Evolutionary conservation across 2,329 filamentous ascomycete species (phyloP).

Genomic region (Xylariaceae sp.): DNA sequence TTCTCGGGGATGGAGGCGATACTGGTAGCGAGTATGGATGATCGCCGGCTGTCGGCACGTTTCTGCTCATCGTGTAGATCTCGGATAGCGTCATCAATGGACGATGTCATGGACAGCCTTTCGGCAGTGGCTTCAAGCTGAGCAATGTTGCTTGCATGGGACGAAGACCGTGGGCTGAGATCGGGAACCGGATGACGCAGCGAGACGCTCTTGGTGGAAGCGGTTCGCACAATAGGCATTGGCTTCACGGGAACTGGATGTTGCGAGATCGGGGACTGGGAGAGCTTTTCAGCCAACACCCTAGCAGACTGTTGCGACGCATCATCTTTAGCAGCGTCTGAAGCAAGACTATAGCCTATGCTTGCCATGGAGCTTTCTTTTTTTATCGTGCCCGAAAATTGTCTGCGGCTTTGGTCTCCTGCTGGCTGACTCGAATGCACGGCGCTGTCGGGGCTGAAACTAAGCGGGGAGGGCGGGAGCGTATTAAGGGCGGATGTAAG

Average conservation of each 20-base stretch:
- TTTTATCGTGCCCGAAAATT: conserved; percentile 9
- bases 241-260: conserved; percentile 29
- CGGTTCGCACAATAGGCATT: conserved; percentile 44
- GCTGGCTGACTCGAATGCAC: conserved; percentile 12
- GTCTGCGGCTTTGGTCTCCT: not conserved
- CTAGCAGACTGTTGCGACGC: conserved; percentile 3
- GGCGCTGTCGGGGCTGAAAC: conserved; percentile 14
- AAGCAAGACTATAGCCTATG: conserved; percentile 10
- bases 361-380: conserved; percentile 19
- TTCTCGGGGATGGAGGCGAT: conserved; percentile 34
- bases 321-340: conserved; percentile 9
- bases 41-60: conserved; percentile 61
- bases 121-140: conserved; percentile 72
- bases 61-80: conserved; percentile 67
- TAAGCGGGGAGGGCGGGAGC: conserved; percentile 21
- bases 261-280: conserved; percentile 12
- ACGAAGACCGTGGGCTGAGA: conserved; percentile 55
- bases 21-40: conserved; percentile 53
- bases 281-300: conserved; percentile 14
- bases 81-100: conserved; percentile 72
- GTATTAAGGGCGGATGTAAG: conserved; percentile 28
- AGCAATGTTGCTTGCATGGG: conserved; percentile 62
- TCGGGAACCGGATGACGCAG: conserved; percentile 59
- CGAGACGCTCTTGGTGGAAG: conserved; percentile 40
- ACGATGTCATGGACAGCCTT: conserved; percentile 66